Evolutionary conservation across 2,329 filamentous ascomycete genomes (phyloP).

Genomic region (Hawksworthiomyces lignivorus): DNA sequence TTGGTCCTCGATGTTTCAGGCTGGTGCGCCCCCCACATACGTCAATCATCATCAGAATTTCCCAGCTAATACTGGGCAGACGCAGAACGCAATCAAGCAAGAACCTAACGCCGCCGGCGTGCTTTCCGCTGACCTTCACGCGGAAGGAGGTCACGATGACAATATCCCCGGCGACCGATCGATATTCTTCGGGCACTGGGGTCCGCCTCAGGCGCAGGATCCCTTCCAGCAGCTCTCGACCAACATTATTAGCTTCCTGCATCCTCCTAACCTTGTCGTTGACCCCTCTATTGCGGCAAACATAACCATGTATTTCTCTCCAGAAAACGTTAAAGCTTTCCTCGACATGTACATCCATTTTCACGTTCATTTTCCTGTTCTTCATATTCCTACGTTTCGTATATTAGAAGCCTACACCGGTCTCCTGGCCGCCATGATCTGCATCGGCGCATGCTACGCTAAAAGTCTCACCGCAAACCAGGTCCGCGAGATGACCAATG

Average conservation of each 20-base stretch:
- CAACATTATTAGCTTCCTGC: slow-evolving; percentile 50
- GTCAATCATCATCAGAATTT: slow-evolving; percentile 46
- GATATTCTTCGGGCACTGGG: slow-evolving; percentile 43
- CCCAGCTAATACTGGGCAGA: slow-evolving; percentile 59
- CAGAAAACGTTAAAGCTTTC: slow-evolving; percentile 63
- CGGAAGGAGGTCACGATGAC: slow-evolving; percentile 18
- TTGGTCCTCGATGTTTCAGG: slow-evolving; percentile 73
- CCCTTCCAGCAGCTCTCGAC: slow-evolving; percentile 47
- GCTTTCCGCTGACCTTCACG: slow-evolving; percentile 37
- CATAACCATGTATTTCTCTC: slow-evolving; percentile 55
- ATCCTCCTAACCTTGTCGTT: slow-evolving; percentile 48
- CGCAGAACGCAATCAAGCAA: slow-evolving; percentile 61
- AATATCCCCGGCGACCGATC: slow-evolving; percentile 31
- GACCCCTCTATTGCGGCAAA: slow-evolving; percentile 40
- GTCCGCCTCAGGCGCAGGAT: slow-evolving; percentile 38
- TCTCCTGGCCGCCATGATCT: slow-evolving; percentile 62
- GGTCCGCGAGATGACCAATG: slow-evolving; percentile 61
- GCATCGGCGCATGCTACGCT: slow-evolving; percentile 68
- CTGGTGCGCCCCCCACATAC: slow-evolving; percentile 60
- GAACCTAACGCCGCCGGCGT: slow-evolving; percentile 51
- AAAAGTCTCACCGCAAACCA: slow-evolving; percentile 50
- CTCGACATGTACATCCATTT: slow-evolving; percentile 65
- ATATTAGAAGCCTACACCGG: slow-evolving; percentile 58
- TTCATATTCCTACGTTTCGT: slow-evolving; percentile 65
- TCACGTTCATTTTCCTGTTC: slow-evolving; percentile 64